Evolutionary conservation across 768 basidiomycete genomes (phyloP), one percentile per base, ranked within the genome.

Genomic region (Mycena olivaceomarginata): DNA sequence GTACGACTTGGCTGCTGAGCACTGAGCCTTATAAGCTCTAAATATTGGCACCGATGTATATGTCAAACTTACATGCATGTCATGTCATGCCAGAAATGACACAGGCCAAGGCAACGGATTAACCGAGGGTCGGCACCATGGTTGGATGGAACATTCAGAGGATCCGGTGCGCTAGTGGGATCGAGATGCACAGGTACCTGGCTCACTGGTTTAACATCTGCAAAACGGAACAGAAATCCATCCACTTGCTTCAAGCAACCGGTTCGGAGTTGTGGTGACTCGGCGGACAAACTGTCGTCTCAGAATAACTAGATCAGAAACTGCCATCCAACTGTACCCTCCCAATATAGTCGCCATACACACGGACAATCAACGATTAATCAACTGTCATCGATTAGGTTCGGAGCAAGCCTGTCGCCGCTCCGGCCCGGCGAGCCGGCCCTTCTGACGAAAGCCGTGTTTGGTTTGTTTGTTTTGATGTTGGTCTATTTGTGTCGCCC

Each of bases 81-180:
- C 67, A 62, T 70, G 69, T 70, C 69, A 70, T 70, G 59, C 46
- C 69, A 70, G 69, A 70, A 70, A 70, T 70, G 59, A 48, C 69
- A 70, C 59, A 62, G 56, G 68, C 56, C 56, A 69, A 45, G 41
- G 67, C 67, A n/a, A 68, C 67, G 67, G 67, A 68, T 68, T 68
- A 68, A 41, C 53, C 67, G 67, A 68, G 57, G 67, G 67, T 41
- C 57, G 51, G 53, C 53, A 68, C 31, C 67, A 41, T 68, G 67
- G 67, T 68, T 68, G 51, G 39, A n/a, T 59, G 45, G 68, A 69
- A 69, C 39, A 69, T 69, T 56, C 67, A 68, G 67, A 68, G 67
- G 53, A 68, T 68, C 67, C 20, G 67, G 67, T 56, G 67, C 67
- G 67, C 51, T 56, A 22, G 39, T 68, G 67, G 53, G n/a, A 69